Evolutionary conservation across 257 asterid genomes (phyloP).

Genomic region (Solanum pennellii): DNA sequence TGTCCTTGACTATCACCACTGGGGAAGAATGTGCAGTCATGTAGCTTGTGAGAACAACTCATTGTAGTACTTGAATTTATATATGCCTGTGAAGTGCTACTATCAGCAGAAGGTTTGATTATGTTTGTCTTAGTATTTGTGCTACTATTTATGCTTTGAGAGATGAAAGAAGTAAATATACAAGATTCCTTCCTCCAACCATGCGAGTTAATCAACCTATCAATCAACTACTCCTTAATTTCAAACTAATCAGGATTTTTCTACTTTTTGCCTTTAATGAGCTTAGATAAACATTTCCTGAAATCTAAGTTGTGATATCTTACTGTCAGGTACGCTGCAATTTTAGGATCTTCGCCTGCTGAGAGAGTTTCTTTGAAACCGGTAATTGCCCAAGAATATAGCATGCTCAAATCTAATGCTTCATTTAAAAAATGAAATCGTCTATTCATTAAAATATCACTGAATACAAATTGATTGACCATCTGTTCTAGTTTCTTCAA

Average conservation of each 20-base stretch:
- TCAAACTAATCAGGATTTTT: neutral
- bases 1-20: neutral
- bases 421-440: too few species aligned
- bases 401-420: neutral
- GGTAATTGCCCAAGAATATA: conserved; percentile 32
- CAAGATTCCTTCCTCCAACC: neutral
- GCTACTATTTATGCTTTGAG: neutral
- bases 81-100: neutral
- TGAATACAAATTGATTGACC: neutral
- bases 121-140: neutral
- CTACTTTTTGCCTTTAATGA: neutral
- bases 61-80: neutral
- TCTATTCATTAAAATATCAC: neutral
- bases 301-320: neutral
- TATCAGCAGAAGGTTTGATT: neutral
- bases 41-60: neutral
- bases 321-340: conserved; percentile 75
- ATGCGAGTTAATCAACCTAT: neutral
- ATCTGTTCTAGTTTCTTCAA: neutral
- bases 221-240: neutral
- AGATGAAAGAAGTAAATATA: neutral
- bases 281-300: neutral
- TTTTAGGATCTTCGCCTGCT: conserved; percentile 74
- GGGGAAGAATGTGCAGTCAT: neutral
- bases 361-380: conserved; percentile 62